phyloP scores from a whole-genome alignment of 768 basidiomycete species.

The Coprinellus micaceus region DNA sequence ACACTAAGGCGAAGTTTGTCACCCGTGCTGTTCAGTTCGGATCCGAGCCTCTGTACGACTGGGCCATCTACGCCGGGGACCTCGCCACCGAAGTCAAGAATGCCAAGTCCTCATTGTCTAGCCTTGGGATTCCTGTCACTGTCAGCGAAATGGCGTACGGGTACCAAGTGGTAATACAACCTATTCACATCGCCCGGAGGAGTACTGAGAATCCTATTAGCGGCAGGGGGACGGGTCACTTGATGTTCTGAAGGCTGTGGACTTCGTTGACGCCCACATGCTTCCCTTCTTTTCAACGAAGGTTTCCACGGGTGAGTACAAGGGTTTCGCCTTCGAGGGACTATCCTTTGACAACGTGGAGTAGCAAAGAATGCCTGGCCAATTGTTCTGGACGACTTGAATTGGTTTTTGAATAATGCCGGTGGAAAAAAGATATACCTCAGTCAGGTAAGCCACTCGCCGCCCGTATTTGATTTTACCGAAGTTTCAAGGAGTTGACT shows the following conservation, averaged over 20 bases:
- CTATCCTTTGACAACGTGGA: neutral
- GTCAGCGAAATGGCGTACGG: slow-evolving; percentile 65
- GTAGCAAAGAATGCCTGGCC: slow-evolving; percentile 62
- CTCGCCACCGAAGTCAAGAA: slow-evolving; percentile 49
- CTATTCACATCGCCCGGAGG: neutral
- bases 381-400: slow-evolving; percentile 50
- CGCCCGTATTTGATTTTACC: neutral
- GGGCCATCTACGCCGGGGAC: slow-evolving; percentile 43
- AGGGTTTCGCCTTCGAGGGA: neutral
- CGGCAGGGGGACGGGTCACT: slow-evolving; percentile 48
- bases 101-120: slow-evolving; percentile 47
- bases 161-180: slow-evolving; percentile 38
- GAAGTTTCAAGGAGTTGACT: neutral
- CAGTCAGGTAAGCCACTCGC: slow-evolving; percentile 51
- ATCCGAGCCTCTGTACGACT: slow-evolving; percentile 64
- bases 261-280: slow-evolving; percentile 67
- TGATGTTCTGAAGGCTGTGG: slow-evolving; percentile 54
- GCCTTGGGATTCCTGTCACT: slow-evolving; percentile 61
- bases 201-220: slow-evolving; percentile 10
- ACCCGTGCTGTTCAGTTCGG: slow-evolving; percentile 68
- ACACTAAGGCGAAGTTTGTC: slow-evolving; percentile 60
- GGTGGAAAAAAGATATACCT: slow-evolving; percentile 73
- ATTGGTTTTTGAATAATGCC: slow-evolving; percentile 66
- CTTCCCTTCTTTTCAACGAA: slow-evolving; percentile 61
- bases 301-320: slow-evolving; percentile 50